Percentiles rank a stretch among this genome's conserved stretches.
phyloP scores from a whole-genome alignment of 441 rosid genomes.

The Erodium texanum region DNA sequence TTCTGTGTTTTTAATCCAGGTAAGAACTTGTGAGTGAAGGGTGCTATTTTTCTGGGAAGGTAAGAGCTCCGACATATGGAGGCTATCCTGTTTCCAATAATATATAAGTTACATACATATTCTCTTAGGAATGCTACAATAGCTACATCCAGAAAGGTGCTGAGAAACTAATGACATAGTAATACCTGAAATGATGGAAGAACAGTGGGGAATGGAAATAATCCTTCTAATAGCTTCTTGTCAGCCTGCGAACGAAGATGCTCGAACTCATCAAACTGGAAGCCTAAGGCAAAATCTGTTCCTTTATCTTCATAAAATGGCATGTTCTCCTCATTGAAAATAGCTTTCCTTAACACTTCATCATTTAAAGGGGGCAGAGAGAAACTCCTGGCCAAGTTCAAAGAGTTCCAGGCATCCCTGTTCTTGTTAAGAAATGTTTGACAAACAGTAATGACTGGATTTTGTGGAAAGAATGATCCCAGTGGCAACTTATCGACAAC shows the following conservation, averaged over 20 bases:
- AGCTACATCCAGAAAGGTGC: constrained; percentile 11
- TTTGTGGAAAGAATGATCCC: constrained; percentile 63
- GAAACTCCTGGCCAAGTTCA: constrained; percentile 53
- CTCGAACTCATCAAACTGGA: constrained; percentile 54
- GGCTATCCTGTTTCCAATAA: constrained; percentile 43
- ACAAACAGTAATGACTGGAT: constrained; percentile 59
- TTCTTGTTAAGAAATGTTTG: constrained; percentile 42
- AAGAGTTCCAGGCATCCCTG: constrained; percentile 35
- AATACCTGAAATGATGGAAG: constrained; percentile 80
- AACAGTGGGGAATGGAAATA: constrained; percentile 84
- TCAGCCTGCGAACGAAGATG: constrained; percentile 50
- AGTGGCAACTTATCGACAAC: constrained; percentile 24
- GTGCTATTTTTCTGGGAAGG: constrained; percentile 90
- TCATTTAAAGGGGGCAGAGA: constrained; percentile 72
- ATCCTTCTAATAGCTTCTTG: constrained; percentile 41
- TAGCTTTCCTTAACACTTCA: constrained; percentile 49
- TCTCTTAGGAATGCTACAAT: constrained; percentile 12
- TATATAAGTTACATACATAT: constrained; percentile 16
- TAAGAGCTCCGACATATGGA: constrained; percentile 53
- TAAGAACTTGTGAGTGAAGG: constrained; percentile 63
- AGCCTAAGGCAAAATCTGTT: constrained; percentile 65
- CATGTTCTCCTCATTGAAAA: constrained; percentile 38
- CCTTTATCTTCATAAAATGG: constrained; percentile 33
- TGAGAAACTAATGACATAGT: constrained; percentile 13
- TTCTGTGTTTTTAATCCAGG: constrained; percentile 60